Evolutionary conservation across 2,329 filamentous ascomycete genomes (phyloP).

Genomic region (Herpomyces periplanetae): DNA sequence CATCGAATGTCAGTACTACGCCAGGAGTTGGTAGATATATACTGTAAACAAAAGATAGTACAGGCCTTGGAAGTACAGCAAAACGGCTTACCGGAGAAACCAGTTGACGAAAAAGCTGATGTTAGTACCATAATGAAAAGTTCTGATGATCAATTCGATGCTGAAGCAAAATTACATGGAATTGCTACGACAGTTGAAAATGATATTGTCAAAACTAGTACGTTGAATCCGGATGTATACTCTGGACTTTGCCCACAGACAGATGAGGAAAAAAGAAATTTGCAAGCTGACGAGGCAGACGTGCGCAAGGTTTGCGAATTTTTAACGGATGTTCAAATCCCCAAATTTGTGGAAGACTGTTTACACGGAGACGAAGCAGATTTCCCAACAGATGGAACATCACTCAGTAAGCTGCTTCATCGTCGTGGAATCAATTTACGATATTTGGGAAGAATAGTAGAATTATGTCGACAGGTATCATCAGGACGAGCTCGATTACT

Average conservation of each 20-base stretch:
- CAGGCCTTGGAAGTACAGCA: conserved; percentile 44
- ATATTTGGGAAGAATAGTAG: conserved; percentile 56
- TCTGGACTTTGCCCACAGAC: conserved; percentile 67
- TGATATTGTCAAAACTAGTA: no score
- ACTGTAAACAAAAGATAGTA: conserved; percentile 47
- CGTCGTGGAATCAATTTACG: conserved; percentile 89
- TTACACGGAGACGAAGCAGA: conserved; percentile 69
- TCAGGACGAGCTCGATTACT: conserved; percentile 29
- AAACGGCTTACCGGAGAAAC: conserved; percentile 4
- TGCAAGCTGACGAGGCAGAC: conserved; percentile 46
- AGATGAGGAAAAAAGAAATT: conserved; percentile 49
- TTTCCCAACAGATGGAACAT: conserved; percentile 94
- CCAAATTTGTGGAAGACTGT: conserved; percentile 29
- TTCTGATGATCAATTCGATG: conserved; percentile 7
- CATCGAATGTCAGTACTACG: conserved; percentile 85
- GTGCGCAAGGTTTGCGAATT: conserved; percentile 49
- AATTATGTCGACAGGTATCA: conserved; percentile 15
- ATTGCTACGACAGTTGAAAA: no score
- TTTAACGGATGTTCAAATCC: conserved; percentile 34
- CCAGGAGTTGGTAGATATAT: conserved; percentile 53
- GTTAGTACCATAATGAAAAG: conserved; percentile 9
- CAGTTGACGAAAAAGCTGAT: no score
- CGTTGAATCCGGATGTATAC: conserved; percentile 85
- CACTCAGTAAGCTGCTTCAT: conserved; percentile 51
- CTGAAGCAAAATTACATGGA: conserved; percentile 1